Evolutionary conservation across 2,329 filamentous ascomycete genomes (phyloP), one percentile per base, ranked within the genome.

Genomic region (Penicillium sp.): DNA sequence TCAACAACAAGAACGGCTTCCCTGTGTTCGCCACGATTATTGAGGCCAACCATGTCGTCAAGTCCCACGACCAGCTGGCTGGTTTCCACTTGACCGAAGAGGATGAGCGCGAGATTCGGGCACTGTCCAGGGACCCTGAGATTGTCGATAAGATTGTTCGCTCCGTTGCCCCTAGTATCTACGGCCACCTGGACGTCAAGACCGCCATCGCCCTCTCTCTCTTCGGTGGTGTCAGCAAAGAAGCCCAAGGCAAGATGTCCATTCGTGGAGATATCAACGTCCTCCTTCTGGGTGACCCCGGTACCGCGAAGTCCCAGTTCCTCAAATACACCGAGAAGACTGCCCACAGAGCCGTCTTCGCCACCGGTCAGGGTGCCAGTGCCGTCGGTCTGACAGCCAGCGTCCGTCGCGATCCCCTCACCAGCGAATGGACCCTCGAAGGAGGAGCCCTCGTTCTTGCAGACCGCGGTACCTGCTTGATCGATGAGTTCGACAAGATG

Each of bases 201-300:
- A 98, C 93, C 3, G 93, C 93, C 0, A 84, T 97, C 17, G 91
- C 93, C 0, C 77, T 97, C 28, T 96, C 90, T 0, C 79, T 98
- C 0, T 97, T 98, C 60, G 93, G 93, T 37, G 93, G 93, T 63
- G 90, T 97, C 19, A 85, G 87, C 63, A 98, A 98, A 73, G 82
- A 81, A 49, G 86, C 88, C n/a, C 85, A 85, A 64, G 93, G 91
- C 52, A 85, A 85, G 55, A 91, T 95, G 71, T 83, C 86, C 28
- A 88, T 98, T 54, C 85, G 93, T 75, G 93, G 93, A 55, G 93
- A 98, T 69, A 98, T 98, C 77, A 98, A 98, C 65, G 88, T 98
- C 4, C 79, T 98, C 5, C 82, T 98, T 1, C 85, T 98, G 10
- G 93, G 93, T 73, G 93, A 98, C 63, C 93, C n/a, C n/a, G n/a